phyloP scores from a whole-genome alignment of 306 rosid genomes.

The Cucumis cinereus region DNA sequence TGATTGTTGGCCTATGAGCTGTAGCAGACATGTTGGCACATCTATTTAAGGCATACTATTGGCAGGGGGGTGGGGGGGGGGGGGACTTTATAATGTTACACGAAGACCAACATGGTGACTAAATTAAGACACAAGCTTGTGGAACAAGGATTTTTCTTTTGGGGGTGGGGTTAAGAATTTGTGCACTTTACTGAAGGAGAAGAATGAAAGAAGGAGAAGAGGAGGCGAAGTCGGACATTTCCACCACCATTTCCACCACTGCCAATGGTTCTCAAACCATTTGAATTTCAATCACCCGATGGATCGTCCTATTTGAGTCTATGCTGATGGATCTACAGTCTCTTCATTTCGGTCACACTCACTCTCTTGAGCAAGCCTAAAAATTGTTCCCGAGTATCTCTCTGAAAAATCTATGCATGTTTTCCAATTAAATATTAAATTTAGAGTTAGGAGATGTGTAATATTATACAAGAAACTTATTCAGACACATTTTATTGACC shows the following conservation, averaged over 20 bases:
- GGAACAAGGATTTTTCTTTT: too few species aligned
- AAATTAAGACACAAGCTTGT: too few species aligned
- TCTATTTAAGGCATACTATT: neutral
- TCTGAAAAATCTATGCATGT: neutral
- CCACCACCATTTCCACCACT: neutral
- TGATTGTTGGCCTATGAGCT: neutral
- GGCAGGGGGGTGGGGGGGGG: too few species aligned
- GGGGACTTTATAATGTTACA: neutral
- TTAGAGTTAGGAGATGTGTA: neutral
- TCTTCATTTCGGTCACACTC: neutral
- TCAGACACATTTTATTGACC: neutral
- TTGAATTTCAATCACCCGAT: neutral
- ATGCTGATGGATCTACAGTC: neutral
- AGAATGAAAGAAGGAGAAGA: neutral
- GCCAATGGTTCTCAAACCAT: neutral
- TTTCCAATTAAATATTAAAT: neutral
- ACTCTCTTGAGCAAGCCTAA: too few species aligned
- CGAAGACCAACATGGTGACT: neutral
- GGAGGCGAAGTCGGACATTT: conserved; percentile 15
- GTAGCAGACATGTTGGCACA: neutral
- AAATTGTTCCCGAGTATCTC: neutral
- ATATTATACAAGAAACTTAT: neutral
- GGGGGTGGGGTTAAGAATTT: neutral
- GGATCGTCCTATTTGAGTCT: neutral
- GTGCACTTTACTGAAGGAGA: neutral